Conservation (phyloP, 768 basidiomycete genomes). For the Russula earlei region DNA sequence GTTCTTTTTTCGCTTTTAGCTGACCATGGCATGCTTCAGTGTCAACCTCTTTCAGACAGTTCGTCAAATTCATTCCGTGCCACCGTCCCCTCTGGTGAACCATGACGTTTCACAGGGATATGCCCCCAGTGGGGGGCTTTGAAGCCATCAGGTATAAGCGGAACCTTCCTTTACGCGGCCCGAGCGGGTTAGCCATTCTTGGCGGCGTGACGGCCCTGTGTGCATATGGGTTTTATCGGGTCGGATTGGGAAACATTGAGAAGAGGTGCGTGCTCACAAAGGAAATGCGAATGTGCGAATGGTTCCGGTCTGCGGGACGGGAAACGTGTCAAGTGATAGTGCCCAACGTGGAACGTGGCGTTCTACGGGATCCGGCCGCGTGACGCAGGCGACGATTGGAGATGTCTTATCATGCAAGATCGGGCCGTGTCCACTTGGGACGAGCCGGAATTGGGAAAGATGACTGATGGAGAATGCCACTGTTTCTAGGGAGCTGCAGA, state of each 20-base stretch:
- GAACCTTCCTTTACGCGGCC: slow-evolving; percentile 84
- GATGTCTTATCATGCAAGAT: slow-evolving; percentile 34
- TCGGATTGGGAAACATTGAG: slow-evolving; percentile 87
- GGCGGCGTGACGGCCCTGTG: slow-evolving; percentile 80
- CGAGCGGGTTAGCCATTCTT: slow-evolving; percentile 76
- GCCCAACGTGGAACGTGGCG: slow-evolving; percentile 66
- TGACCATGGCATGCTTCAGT: slow-evolving; percentile 29
- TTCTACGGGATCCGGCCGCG: slow-evolving; percentile 53
- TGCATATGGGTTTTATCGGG: slow-evolving; percentile 83
- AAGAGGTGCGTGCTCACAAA: slow-evolving; percentile 57
- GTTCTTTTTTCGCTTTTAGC: slow-evolving; percentile 10
- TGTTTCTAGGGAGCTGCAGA: slow-evolving; percentile 68
- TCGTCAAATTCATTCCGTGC: slow-evolving; percentile 23
- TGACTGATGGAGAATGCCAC: slow-evolving; percentile 11
- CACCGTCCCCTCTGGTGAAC: slow-evolving; percentile 19
- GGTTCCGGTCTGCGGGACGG: slow-evolving; percentile 47
- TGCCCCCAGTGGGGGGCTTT: slow-evolving; percentile 93
- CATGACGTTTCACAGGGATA: slow-evolving; percentile 52
- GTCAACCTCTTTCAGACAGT: slow-evolving; percentile 59
- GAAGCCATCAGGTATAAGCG: slow-evolving; percentile 91
- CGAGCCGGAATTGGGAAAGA: slow-evolving; percentile 8
- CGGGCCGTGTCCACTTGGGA: slow-evolving; percentile 14
- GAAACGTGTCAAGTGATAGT: slow-evolving; percentile 50
- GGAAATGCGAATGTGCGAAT: slow-evolving; percentile 7
- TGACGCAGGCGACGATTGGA: slow-evolving; percentile 27